These are phyloP conservation scores for Uncinocarpus reesii DNA, from an alignment of 2,329 filamentous ascomycete species.

Conservation along the genomic window DNA sequence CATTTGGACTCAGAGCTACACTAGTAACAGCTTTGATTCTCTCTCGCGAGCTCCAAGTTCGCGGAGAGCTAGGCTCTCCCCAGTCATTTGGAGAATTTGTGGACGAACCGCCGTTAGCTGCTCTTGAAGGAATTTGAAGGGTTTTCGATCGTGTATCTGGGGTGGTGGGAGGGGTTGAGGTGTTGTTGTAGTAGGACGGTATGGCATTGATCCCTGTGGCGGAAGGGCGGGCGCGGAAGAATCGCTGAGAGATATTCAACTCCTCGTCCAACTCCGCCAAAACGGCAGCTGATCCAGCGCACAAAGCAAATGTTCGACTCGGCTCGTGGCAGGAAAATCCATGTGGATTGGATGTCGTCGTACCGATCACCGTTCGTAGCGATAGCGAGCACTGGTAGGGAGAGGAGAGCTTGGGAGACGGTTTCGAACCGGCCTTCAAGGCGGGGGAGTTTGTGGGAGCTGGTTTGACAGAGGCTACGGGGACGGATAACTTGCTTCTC, in stretches of 20 bases:
- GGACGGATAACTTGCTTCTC: conserved; percentile 29
- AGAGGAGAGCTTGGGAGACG: conserved; percentile 46
- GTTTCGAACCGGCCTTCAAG: conserved; percentile 49
- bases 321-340: conserved; percentile 73
- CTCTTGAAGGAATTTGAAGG: conserved; percentile 37
- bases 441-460: conserved; percentile 71
- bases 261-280: conserved; percentile 68
- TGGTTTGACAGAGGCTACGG: conserved; percentile 45
- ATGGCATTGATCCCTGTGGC: conserved; percentile 56
- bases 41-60: conserved; percentile 79
- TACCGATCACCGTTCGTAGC: conserved; percentile 77
- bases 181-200: conserved; percentile 44
- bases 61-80: conserved; percentile 51
- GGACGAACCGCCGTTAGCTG: conserved; percentile 34
- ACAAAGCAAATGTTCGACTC: conserved; percentile 68
- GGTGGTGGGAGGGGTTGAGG: conserved; percentile 48
- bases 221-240: conserved; percentile 74
- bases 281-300: conserved; percentile 87
- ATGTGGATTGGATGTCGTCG: conserved; percentile 72
- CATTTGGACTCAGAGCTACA: conserved; percentile 77
- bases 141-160: conserved; percentile 49
- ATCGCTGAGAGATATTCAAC: conserved; percentile 59
- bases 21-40: conserved; percentile 91
- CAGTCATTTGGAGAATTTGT: conserved; percentile 43
- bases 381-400: conserved; percentile 47